A percentile compares a stretch with the other conserved stretches of the same genome.
phyloP scores from a whole-genome alignment of 257 asterid species.

The Hygrophila difformis region DNA sequence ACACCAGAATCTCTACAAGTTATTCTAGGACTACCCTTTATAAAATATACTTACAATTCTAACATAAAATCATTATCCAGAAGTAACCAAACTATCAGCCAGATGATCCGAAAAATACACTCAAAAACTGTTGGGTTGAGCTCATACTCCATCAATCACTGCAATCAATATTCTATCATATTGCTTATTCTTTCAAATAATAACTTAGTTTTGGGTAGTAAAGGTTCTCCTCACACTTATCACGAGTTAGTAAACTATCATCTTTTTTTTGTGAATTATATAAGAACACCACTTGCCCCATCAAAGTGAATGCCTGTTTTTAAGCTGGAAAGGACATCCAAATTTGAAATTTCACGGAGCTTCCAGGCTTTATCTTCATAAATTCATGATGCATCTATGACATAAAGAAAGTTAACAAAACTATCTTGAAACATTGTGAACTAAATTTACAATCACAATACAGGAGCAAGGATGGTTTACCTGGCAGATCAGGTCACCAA shows the following conservation, averaged over 20 bases:
- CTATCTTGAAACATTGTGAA: background rate
- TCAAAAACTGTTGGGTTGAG: background rate
- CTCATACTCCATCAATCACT: background rate
- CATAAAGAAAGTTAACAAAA: too few relatives aligned
- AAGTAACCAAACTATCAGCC: constrained; percentile 1
- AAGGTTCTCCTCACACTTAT: too few relatives aligned
- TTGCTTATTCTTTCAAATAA: background rate
- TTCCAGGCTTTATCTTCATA: too few relatives aligned
- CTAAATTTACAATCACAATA: constrained; percentile 11
- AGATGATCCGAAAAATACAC: background rate
- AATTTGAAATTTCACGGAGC: too few relatives aligned
- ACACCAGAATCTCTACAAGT: background rate
- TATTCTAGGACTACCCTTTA: background rate
- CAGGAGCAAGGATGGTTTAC: constrained; percentile 27
- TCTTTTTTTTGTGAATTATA: too few relatives aligned
- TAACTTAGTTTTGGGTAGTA: too few relatives aligned
- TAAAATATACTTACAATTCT: constrained; percentile 3
- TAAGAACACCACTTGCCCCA: too few relatives aligned
- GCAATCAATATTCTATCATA: background rate
- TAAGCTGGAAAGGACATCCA: too few relatives aligned
- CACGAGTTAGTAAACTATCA: too few relatives aligned
- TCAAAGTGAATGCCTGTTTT: too few relatives aligned
- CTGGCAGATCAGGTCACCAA: constrained; percentile 91
- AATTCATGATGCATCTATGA: too few relatives aligned
- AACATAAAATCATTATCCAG: too few relatives aligned